Percentiles rank a stretch among this genome's conserved stretches.
Evolutionary conservation across 495 filamentous ascomycete species (phyloP).

Genomic region (Xylaria acuta): DNA sequence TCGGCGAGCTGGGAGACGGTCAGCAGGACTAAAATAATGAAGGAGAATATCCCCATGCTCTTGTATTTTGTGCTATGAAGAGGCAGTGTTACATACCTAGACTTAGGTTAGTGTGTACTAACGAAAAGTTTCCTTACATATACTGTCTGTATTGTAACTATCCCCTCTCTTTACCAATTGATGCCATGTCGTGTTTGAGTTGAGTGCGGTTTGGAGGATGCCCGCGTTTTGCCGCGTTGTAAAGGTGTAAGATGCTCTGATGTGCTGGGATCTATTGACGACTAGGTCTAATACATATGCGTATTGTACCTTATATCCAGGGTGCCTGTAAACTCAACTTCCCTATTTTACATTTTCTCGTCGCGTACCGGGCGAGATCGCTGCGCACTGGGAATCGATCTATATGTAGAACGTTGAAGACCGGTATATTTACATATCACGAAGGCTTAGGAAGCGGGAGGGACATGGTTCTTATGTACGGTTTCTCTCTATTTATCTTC

Average conservation of each 20-base stretch:
- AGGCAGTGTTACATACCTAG: conserved; percentile 35
- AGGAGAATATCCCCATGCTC: conserved; percentile 26
- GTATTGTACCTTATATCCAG: no score
- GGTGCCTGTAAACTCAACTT: not conserved
- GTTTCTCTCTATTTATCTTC: conserved; percentile 10
- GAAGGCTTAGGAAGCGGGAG: not conserved
- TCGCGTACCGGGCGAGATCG: not conserved
- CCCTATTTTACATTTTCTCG: not conserved
- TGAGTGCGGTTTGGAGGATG: not conserved
- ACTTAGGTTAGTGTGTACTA: conserved; percentile 37
- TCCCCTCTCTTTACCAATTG: not conserved
- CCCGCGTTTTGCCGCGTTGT: not conserved
- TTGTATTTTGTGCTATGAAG: conserved; percentile 36
- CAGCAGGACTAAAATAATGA: conserved; percentile 22
- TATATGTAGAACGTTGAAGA: not conserved
- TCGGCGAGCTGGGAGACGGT: conserved; percentile 19
- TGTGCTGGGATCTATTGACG: not conserved
- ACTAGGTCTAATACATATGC: not conserved
- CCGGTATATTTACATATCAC: not conserved
- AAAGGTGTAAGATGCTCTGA: not conserved
- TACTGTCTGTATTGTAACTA: not conserved
- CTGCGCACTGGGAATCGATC: not conserved
- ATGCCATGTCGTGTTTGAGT: not conserved
- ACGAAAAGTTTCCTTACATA: conserved; percentile 33
- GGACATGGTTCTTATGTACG: conserved; percentile 7